Conservation (phyloP, 345 rosid genomes). For the Eutrema yunnanense region DNA sequence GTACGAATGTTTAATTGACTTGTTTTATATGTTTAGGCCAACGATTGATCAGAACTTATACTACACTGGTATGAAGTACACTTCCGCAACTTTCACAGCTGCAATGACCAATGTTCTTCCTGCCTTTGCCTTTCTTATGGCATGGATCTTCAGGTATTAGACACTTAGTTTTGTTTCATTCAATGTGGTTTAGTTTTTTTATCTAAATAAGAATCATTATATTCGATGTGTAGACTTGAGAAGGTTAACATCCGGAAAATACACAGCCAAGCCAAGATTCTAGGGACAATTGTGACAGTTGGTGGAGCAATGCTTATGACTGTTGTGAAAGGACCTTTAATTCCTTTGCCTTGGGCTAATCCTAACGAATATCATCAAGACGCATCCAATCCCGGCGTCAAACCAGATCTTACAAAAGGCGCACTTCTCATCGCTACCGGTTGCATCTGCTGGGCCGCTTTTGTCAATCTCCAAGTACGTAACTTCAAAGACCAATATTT, state of each 20-base stretch:
- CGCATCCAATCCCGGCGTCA: conserved; percentile 12
- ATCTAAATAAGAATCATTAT: neutral
- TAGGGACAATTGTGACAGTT: conserved; percentile 79
- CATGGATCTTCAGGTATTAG: conserved; percentile 65
- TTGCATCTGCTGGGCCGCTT: conserved; percentile 56
- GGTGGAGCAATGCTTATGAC: conserved; percentile 96
- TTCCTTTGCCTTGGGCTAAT: conserved; percentile 71
- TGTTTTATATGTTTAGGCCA: conserved; percentile 26
- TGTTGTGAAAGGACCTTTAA: conserved; percentile 47
- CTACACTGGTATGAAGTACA: conserved; percentile 80
- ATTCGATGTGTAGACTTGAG: conserved; percentile 52
- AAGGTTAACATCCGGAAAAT: conserved; percentile 45
- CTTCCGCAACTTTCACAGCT: conserved; percentile 76
- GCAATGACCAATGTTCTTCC: conserved; percentile 82
- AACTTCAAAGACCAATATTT: conserved; percentile 1
- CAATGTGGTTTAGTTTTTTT: neutral
- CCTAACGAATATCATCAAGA: conserved; percentile 10
- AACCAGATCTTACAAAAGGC: conserved; percentile 52
- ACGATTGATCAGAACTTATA: conserved; percentile 38
- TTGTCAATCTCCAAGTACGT: conserved; percentile 56
- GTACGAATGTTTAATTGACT: neutral
- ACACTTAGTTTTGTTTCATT: neutral
- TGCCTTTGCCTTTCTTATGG: conserved; percentile 80
- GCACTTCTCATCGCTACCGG: conserved; percentile 46
- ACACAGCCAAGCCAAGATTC: conserved; percentile 72